Percentiles rank a stretch among this genome's conserved stretches.
Evolutionary conservation across 306 rosid species (phyloP).

Genomic region (Amphicarpaea edgeworthii): DNA sequence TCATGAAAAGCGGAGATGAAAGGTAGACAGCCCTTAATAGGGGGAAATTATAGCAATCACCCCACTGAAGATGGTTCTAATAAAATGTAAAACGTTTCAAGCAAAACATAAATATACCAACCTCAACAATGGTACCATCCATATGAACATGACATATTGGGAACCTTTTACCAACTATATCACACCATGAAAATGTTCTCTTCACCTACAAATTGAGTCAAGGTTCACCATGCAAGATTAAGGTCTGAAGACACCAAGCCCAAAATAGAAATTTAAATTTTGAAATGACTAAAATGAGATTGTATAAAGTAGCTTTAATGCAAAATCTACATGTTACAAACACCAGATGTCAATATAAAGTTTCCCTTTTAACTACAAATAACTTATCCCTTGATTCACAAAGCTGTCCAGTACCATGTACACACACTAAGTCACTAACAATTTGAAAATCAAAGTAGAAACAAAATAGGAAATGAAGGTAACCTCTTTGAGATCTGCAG

Average conservation of each 20-base stretch:
- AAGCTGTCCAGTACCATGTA: not conserved
- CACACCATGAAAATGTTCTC: conserved; percentile 84
- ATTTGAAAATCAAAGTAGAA: conserved; percentile 37
- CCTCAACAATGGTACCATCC: conserved; percentile 77
- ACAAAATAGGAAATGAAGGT: conserved; percentile 31
- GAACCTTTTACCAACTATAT: conserved; percentile 83
- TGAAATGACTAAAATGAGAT: conserved; percentile 21
- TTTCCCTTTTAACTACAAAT: conserved; percentile 5
- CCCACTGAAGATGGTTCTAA: conserved; percentile 1
- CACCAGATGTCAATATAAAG: conserved; percentile 27
- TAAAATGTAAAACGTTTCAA: conserved; percentile 6
- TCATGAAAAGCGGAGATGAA: conserved; percentile 35
- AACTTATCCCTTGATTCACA: not conserved
- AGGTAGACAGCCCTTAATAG: conserved; percentile 7
- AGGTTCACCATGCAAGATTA: conserved; percentile 42
- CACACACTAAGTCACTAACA: conserved; percentile 5
- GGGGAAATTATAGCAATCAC: conserved; percentile 11
- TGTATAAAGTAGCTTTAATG: conserved; percentile 21
- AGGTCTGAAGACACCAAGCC: conserved; percentile 23
- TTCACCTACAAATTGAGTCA: conserved; percentile 63
- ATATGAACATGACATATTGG: conserved; percentile 93
- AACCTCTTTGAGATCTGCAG: conserved; percentile 89
- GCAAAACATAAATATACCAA: conserved; percentile 42
- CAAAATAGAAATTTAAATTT: conserved; percentile 27
- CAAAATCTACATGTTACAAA: not conserved